Conservation (phyloP, 495 filamentous ascomycete species). For the Podospora conica region DNA sequence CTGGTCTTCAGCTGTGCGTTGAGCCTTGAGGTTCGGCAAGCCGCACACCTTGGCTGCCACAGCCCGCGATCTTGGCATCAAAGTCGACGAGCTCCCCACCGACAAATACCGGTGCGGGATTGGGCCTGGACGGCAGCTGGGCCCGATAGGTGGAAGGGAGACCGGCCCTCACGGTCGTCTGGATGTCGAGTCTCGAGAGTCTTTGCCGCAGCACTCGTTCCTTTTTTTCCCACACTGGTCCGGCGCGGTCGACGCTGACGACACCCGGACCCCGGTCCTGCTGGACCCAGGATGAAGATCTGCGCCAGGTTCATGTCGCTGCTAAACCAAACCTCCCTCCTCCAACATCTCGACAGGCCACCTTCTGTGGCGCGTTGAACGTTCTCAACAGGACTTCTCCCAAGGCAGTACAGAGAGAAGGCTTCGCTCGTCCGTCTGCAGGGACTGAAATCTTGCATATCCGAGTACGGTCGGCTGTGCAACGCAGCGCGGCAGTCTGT, state of each 20-base stretch:
- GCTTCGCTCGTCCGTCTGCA: conserved; percentile 5
- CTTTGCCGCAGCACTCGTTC: background rate
- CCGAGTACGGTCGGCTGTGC: conserved; percentile 14
- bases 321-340: background rate
- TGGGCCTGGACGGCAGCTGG: background rate
- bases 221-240: background rate
- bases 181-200: background rate
- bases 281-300: background rate
- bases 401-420: background rate
- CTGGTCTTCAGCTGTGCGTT: conserved; percentile 6
- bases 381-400: background rate
- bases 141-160: background rate
- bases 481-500: conserved; percentile 22
- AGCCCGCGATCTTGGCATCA: conserved; percentile 1
- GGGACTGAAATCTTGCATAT: conserved; percentile 10
- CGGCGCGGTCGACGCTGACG: background rate
- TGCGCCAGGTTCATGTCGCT: background rate
- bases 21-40: background rate
- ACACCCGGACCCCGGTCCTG: background rate
- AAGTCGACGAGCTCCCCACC: background rate
- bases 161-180: background rate
- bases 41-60: conserved; percentile 1
- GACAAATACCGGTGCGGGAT: conserved; percentile 3
- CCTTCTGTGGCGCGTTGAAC: background rate
- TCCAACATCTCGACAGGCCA: background rate